These are phyloP conservation scores for Amanita molliuscula DNA, from an alignment of 768 basidiomycete species.

Conservation along the genomic window DNA sequence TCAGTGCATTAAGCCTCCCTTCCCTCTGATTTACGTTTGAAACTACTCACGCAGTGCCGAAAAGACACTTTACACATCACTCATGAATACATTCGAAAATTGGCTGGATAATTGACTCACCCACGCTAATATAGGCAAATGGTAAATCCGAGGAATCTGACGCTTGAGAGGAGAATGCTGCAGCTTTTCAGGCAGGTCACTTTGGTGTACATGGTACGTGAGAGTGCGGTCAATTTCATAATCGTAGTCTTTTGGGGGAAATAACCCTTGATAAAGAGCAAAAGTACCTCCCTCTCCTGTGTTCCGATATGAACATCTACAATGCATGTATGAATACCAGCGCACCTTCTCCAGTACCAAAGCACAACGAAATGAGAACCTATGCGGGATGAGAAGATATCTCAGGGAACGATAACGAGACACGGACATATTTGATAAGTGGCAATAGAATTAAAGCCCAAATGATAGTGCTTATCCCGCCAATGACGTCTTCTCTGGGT, in stretches of 20 bases:
- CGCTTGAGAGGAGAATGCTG: conserved; percentile 5
- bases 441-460: conserved; percentile 59
- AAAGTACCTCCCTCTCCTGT: conserved; percentile 62
- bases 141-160: conserved; percentile 20
- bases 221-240: conserved; percentile 42
- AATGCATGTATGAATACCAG: not conserved
- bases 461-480: conserved; percentile 51
- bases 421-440: conserved; percentile 50
- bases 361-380: not conserved
- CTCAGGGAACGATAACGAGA: conserved; percentile 15
- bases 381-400: conserved; percentile 21
- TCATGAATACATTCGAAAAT: not conserved
- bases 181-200: conserved; percentile 1
- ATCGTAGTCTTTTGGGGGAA: conserved; percentile 35
- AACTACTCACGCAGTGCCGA: conserved; percentile 39
- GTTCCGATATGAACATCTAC: not conserved
- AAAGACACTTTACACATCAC: conserved; percentile 30
- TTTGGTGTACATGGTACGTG: conserved; percentile 25
- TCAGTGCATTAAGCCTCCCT: not conserved
- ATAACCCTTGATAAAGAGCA: conserved; percentile 50
- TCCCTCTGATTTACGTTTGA: too few relatives aligned
- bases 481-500: conserved; percentile 51
- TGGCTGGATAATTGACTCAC: conserved; percentile 20
- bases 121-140: conserved; percentile 46
- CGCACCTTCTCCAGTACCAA: conserved; percentile 2